phyloP scores from a whole-genome alignment of 768 basidiomycete species.

The Chalciporus chontae region DNA sequence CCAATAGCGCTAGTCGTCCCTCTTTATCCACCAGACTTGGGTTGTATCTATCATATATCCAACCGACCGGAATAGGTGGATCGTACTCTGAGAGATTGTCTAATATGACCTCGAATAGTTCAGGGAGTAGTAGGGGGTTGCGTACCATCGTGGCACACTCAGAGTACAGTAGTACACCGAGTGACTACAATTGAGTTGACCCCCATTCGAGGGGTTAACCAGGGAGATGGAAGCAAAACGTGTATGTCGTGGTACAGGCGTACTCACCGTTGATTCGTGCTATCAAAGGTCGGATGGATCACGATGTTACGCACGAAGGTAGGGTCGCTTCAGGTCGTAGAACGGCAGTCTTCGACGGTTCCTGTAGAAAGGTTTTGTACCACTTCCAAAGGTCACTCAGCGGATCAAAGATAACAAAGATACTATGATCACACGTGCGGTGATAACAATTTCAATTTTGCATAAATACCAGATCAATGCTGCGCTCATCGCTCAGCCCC shows the following conservation, averaged over 20 bases:
- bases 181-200: conserved; percentile 1
- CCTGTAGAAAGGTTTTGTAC: conserved; percentile 51
- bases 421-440: too few species aligned
- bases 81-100: not conserved
- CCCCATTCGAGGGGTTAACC: conserved; percentile 18
- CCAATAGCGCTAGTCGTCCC: not conserved
- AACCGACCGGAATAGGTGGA: not conserved
- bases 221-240: too few species aligned
- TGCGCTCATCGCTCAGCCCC: too few species aligned
- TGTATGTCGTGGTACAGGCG: conserved; percentile 59
- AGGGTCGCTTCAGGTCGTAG: not conserved
- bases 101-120: not conserved
- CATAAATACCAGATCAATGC: too few species aligned
- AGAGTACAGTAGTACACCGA: too few species aligned
- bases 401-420: conserved; percentile 67
- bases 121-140: not conserved
- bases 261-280: conserved; percentile 71
- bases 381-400: conserved; percentile 71
- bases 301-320: conserved; percentile 46
- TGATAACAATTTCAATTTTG: too few species aligned
- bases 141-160: not conserved
- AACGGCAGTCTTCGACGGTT: conserved; percentile 47
- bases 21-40: too few species aligned
- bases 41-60: too few species aligned
- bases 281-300: conserved; percentile 35